A percentile compares a stretch with the other conserved stretches of the same genome.
These are phyloP conservation scores for Fusarium sacchari DNA, from an alignment of 2,329 filamentous ascomycete species.

Conservation along the genomic window DNA sequence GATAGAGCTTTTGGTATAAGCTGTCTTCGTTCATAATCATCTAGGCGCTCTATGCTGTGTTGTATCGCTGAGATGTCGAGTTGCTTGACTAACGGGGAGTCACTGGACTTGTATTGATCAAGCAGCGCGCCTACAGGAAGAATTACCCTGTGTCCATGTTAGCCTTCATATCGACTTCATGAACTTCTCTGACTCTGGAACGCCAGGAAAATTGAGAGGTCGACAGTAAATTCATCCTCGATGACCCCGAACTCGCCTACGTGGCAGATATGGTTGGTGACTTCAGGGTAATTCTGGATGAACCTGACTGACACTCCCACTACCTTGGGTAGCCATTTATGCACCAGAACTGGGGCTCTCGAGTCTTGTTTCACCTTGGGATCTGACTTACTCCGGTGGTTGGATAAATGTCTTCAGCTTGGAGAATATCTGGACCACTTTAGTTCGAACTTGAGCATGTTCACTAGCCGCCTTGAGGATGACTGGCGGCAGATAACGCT, in stretches of 20 bases:
- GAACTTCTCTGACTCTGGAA: neutral
- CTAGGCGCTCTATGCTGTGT: constrained; percentile 71
- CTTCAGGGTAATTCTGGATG: neutral
- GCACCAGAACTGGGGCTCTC: neutral
- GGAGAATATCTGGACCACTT: constrained; percentile 65
- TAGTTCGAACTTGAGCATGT: constrained; percentile 80
- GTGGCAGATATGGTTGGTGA: neutral
- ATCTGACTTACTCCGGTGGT: constrained; percentile 51
- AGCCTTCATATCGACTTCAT: neutral
- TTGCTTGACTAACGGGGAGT: constrained; percentile 80
- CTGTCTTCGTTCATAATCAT: constrained; percentile 70
- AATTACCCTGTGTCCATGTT: constrained; percentile 63
- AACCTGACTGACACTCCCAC: neutral
- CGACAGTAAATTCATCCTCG: neutral
- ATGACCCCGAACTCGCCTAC: neutral
- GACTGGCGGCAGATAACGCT: constrained; percentile 81
- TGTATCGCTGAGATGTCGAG: constrained; percentile 91
- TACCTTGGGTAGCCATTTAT: neutral
- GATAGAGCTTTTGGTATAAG: constrained; percentile 68
- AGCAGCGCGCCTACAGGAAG: constrained; percentile 86
- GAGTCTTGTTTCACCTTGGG: too few species aligned
- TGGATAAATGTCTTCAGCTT: constrained; percentile 66
- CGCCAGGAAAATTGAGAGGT: neutral
- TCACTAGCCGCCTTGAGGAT: constrained; percentile 89
- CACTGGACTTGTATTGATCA: constrained; percentile 85